These are phyloP conservation scores for Beverwykella pulmonaria DNA, from an alignment of 495 filamentous ascomycete species.

Conservation along the genomic window DNA sequence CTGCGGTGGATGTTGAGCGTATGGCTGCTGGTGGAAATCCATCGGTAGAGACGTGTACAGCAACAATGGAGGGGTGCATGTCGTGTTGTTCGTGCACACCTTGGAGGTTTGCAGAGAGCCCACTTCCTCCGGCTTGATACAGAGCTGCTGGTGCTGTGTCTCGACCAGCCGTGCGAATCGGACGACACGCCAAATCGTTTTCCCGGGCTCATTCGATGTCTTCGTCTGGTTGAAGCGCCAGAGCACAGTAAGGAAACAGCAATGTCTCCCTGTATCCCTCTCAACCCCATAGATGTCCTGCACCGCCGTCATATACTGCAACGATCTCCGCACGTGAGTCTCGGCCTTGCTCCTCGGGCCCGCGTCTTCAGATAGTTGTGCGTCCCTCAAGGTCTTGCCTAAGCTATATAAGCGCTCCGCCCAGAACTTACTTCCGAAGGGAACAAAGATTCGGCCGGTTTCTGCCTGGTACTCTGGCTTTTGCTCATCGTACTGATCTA, in stretches of 20 bases:
- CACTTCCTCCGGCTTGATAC: constrained; percentile 13
- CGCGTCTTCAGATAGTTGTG: constrained; percentile 10
- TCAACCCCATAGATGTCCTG: constrained; percentile 28
- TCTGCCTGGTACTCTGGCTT: constrained; percentile 18
- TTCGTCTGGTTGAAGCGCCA: constrained; percentile 33
- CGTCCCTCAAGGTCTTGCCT: constrained; percentile 25
- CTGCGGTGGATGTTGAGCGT: constrained; percentile 16
- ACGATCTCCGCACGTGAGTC: constrained; percentile 10
- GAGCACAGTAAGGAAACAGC: constrained; percentile 24
- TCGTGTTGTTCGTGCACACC: neutral
- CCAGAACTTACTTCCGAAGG: constrained; percentile 46
- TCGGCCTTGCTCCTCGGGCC: constrained; percentile 12
- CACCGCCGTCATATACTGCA: constrained; percentile 28
- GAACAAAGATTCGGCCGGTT: constrained; percentile 22
- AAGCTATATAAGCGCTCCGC: constrained; percentile 35
- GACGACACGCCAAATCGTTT: constrained; percentile 27
- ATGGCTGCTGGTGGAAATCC: constrained; percentile 6
- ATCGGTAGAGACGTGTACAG: constrained; percentile 16
- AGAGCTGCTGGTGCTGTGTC: neutral
- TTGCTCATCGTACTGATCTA: constrained; percentile 23
- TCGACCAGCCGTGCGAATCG: constrained; percentile 1
- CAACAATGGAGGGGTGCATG: neutral
- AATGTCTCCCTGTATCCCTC: neutral
- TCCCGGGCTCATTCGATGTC: constrained; percentile 10
- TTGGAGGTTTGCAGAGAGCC: too few species aligned